Percentiles rank a stretch among this genome's conserved stretches.
phyloP scores from a whole-genome alignment of 345 rosid species.

The Aethionema arabicum region DNA sequence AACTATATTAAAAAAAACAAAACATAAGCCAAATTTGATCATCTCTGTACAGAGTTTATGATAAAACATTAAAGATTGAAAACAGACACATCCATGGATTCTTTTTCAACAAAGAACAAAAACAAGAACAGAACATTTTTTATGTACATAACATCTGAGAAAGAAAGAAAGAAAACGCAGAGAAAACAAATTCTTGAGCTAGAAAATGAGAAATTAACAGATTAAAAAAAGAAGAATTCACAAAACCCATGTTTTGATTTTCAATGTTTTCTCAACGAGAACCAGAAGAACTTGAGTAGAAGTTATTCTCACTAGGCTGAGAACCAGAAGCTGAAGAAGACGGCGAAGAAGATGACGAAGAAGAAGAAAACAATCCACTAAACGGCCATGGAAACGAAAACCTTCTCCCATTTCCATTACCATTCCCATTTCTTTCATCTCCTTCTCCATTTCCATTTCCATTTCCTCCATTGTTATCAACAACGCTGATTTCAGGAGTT shows the following conservation, averaged over 20 bases:
- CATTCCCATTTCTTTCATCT: slow-evolving; percentile 45
- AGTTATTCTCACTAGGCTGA: slow-evolving; percentile 47
- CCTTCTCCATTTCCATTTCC: slow-evolving; percentile 47
- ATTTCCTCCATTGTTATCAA: slow-evolving; percentile 30
- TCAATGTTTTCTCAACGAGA: slow-evolving; percentile 19
- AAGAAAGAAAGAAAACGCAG: slow-evolving; percentile 33
- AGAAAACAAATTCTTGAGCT: slow-evolving; percentile 23
- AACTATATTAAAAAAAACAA: background rate
- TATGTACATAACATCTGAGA: slow-evolving; percentile 32
- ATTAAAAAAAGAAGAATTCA: slow-evolving; percentile 1
- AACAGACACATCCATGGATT: slow-evolving; percentile 12
- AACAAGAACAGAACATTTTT: slow-evolving; percentile 15
- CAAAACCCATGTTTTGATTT: slow-evolving; percentile 18
- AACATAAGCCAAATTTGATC: slow-evolving; percentile 3
- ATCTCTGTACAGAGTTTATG: slow-evolving; percentile 18
- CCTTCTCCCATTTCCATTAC: slow-evolving; percentile 57
- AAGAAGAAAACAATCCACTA: slow-evolving; percentile 67
- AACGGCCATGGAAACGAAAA: slow-evolving; percentile 83
- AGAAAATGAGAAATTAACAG: slow-evolving; percentile 6
- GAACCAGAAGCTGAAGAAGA: slow-evolving; percentile 38
- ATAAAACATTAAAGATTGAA: background rate
- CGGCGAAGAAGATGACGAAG: slow-evolving; percentile 30
- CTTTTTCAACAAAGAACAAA: slow-evolving; percentile 19
- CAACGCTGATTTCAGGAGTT: slow-evolving; percentile 1
- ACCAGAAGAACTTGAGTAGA: slow-evolving; percentile 38